Conservation (phyloP, 1,284 basidiomycete genomes). For the Fistulinella staudtii region DNA sequence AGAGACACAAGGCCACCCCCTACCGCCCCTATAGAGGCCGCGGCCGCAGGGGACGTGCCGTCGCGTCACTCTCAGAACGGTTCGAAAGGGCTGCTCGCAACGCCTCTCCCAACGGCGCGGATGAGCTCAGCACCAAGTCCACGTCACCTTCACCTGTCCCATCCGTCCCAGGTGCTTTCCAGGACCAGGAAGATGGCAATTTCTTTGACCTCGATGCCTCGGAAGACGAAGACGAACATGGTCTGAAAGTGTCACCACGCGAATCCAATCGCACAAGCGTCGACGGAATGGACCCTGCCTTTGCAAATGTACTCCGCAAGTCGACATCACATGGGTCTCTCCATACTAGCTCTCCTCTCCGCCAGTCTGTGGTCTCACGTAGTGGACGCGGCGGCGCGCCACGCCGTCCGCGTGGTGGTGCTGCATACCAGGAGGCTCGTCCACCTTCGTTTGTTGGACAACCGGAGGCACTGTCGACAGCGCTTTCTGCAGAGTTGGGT, state of each 20-base stretch:
- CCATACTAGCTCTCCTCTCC: constrained; percentile 48
- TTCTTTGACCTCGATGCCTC: constrained; percentile 20
- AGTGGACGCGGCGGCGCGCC: constrained; percentile 48
- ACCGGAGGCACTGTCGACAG: constrained; percentile 54
- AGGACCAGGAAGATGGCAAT: constrained; percentile 31
- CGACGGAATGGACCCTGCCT: constrained; percentile 81
- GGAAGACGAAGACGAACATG: constrained; percentile 37
- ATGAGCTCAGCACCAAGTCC: constrained; percentile 36
- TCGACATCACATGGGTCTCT: constrained; percentile 53
- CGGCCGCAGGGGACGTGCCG: constrained; percentile 45
- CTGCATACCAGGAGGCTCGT: constrained; percentile 60
- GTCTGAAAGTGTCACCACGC: constrained; percentile 38
- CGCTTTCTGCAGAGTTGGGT: constrained; percentile 53
- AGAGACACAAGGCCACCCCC: constrained; percentile 32
- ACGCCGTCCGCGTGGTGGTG: constrained; percentile 55
- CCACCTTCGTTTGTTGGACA: constrained; percentile 65
- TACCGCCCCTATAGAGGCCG: constrained; percentile 35
- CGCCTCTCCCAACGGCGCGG: constrained; percentile 48
- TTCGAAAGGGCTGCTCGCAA: constrained; percentile 55
- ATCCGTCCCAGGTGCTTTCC: constrained; percentile 43
- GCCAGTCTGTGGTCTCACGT: constrained; percentile 49
- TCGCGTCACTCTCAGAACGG: constrained; percentile 57
- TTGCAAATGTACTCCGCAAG: constrained; percentile 70
- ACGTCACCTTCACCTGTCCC: constrained; percentile 50
- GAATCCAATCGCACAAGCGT: constrained; percentile 61